phyloP scores from a whole-genome alignment of 2,329 filamentous ascomycete species.

The Monosporascus sp. region DNA sequence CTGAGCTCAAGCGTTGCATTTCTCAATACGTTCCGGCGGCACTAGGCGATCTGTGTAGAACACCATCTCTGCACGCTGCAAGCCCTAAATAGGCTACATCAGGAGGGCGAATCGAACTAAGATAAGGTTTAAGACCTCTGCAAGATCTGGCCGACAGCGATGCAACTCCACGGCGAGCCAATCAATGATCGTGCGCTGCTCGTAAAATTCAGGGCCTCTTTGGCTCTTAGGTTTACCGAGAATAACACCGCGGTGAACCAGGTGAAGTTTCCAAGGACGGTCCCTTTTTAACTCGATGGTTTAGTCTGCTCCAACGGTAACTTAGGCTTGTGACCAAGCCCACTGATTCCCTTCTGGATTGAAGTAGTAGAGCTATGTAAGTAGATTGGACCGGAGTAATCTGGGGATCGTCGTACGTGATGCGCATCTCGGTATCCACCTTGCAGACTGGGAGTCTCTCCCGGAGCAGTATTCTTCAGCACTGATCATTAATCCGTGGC shows the following conservation, averaged over 20 bases:
- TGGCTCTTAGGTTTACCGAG: background rate
- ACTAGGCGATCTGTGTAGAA: too few relatives aligned
- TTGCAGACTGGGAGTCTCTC: background rate
- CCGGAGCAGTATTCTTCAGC: too few relatives aligned
- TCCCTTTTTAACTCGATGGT: too few relatives aligned
- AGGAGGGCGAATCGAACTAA: background rate
- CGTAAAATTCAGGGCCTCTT: background rate
- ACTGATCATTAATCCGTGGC: background rate
- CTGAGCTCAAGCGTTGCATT: too few relatives aligned
- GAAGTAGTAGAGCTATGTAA: background rate
- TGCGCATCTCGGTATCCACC: constrained; percentile 18
- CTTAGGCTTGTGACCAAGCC: background rate
- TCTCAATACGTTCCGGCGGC: too few relatives aligned
- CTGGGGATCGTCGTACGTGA: constrained; percentile 5
- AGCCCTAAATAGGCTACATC: background rate
- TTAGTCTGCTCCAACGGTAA: too few relatives aligned
- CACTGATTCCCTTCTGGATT: background rate
- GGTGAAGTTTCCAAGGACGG: too few relatives aligned
- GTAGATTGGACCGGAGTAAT: constrained; percentile 4
- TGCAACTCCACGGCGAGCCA: background rate
- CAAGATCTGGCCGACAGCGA: background rate
- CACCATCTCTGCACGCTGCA: background rate
- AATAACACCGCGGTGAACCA: background rate
- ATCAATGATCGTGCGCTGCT: background rate
- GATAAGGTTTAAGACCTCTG: background rate